phyloP scores from a whole-genome alignment of 306 rosid genomes.

The Ziziphus jujuba region DNA sequence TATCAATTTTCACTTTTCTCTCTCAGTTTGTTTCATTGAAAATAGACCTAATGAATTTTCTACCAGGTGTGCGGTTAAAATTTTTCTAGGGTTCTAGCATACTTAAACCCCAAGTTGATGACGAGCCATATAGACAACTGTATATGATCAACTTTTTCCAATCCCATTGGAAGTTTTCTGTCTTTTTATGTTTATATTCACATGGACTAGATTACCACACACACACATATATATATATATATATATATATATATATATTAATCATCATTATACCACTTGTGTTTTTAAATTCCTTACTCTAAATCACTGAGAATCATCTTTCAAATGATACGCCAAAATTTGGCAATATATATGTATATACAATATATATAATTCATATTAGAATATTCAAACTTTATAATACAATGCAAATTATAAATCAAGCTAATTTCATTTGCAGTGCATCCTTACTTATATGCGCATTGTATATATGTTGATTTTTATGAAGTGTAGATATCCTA shows the following conservation, averaged over 20 bases:
- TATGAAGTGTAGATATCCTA: too few species aligned
- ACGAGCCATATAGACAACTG: conserved; percentile 6
- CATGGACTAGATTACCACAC: conserved; percentile 23
- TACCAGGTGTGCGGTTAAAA: conserved; percentile 28
- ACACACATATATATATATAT: too few species aligned
- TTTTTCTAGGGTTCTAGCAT: conserved; percentile 34
- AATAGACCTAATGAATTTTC: not conserved
- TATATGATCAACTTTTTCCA: conserved; percentile 13
- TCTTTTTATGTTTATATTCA: conserved; percentile 28
- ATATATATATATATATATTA: too few species aligned
- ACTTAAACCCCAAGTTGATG: conserved; percentile 34
- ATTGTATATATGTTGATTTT: too few species aligned
- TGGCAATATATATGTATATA: too few species aligned
- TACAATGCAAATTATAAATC: too few species aligned
- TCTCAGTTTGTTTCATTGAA: conserved; percentile 29
- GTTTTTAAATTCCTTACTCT: conserved; percentile 18
- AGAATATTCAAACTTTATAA: too few species aligned
- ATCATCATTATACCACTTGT: conserved; percentile 29
- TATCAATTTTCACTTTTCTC: conserved; percentile 18
- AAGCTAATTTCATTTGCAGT: too few species aligned
- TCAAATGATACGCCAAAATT: too few species aligned
- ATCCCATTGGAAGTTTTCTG: conserved; percentile 41
- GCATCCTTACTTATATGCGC: too few species aligned
- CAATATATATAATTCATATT: too few species aligned
- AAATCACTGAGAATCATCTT: not conserved